Base-by-base conservation (phyloP, 495 filamentous ascomycete genomes). In the Bacidia rubella region DNA sequence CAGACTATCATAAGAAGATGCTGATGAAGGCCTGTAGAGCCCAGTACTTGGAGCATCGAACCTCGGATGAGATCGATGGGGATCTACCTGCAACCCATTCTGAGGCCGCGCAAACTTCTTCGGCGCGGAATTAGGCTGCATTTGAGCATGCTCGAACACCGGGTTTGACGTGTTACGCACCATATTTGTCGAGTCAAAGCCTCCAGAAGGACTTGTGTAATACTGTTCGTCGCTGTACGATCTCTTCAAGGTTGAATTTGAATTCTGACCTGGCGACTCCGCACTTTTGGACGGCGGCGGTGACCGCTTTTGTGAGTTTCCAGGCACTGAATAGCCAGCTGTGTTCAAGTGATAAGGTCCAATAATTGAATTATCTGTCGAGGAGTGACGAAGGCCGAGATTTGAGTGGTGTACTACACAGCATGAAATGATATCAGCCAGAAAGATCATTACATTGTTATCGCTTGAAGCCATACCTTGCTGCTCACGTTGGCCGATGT, bases 1-100 rank as follows among this genome's bases (percentile, higher is more conserved):
- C 9, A 53, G 50, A 19, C 58, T 51, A 41, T 55, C 45, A 22
- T 55, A 56, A 19, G 56, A 53, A 4, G 59, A 55, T 19, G 51
- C 55, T 1, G 56, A 57, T 41, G 56, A 56, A 21, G 59, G 51
- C 23, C 56, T 49, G 9, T 53, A 70, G 21, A 65, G 57, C 11
- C 54, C 47, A 15, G 65, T 66, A 7, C 69, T 65, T n/a, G 62
- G 65, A 23, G 64, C 56, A 24, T 60, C 57, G 25, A 61, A 62
- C 39, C 62, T 61, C 3, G 65, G 60, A 19, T 53, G 57, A 24
- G 57, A 47, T 15, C 52, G 45, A 40, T 54, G 50, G 23, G 54
- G 29, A n/a, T 56, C 54, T 42, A 40, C 17, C 11, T 56, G 51
- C 5, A 49, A 11, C 5, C 11, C 47, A 15, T 59, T 58, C 44